Percentiles rank a stretch among this genome's conserved stretches.
Conservation (phyloP, 495 filamentous ascomycete genomes). For the Penicillium paxilli region DNA sequence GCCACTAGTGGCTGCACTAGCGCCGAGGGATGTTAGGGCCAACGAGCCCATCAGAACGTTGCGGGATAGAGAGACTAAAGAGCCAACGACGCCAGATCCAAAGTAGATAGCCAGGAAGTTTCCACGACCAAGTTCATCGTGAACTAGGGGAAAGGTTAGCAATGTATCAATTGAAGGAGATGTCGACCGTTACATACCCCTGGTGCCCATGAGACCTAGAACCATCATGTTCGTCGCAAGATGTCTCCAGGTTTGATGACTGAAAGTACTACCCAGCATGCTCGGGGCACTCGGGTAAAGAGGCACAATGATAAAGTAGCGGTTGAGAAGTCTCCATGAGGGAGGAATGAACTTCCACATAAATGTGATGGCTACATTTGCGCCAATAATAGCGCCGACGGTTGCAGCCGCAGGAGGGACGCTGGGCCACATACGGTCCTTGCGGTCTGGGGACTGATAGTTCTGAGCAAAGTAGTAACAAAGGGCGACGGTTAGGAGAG, state of each 20-base stretch:
- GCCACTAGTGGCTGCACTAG: slow-evolving; percentile 71
- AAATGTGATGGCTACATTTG: slow-evolving; percentile 62
- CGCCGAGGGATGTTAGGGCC: slow-evolving; percentile 61
- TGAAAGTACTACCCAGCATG: slow-evolving; percentile 73
- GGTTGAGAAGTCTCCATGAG: slow-evolving; percentile 72
- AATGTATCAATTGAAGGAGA: not conserved
- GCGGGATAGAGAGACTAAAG: slow-evolving; percentile 59
- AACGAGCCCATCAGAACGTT: slow-evolving; percentile 56
- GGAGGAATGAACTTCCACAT: slow-evolving; percentile 67
- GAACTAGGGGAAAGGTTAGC: slow-evolving; percentile 43
- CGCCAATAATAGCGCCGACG: slow-evolving; percentile 60
- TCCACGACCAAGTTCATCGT: slow-evolving; percentile 86
- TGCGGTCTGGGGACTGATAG: slow-evolving; percentile 62
- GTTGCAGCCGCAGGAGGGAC: slow-evolving; percentile 81
- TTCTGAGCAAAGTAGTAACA: slow-evolving; percentile 55
- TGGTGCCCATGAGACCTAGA: slow-evolving; percentile 58
- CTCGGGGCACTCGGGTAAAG: slow-evolving; percentile 64
- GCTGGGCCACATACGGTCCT: slow-evolving; percentile 67
- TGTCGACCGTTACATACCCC: slow-evolving; percentile 42
- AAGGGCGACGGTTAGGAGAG: slow-evolving; percentile 48
- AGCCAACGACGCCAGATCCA: slow-evolving; percentile 63
- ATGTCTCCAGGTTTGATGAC: slow-evolving; percentile 71
- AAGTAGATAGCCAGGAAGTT: slow-evolving; percentile 81
- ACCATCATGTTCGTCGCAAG: slow-evolving; percentile 68
- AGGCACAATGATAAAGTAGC: slow-evolving; percentile 71